Conservation (phyloP, 371 early-diverging fungal species). For the Syncephalis plumigaleata region DNA sequence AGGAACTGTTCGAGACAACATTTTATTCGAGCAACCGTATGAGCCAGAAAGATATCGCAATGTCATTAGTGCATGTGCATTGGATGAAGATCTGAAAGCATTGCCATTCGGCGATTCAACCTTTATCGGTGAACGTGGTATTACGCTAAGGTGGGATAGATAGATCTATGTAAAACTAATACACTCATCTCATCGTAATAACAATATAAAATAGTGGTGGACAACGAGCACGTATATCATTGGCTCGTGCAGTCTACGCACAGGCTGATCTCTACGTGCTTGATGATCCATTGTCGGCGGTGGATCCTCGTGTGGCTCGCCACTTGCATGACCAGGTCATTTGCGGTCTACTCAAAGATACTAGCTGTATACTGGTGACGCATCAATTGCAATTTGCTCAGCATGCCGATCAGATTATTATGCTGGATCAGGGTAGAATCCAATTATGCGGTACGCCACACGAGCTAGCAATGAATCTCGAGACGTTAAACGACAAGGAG, state of each 20-base stretch:
- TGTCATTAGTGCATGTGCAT: slow-evolving; percentile 26
- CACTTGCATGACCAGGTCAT: slow-evolving; percentile 23
- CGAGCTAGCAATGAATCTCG: slow-evolving; percentile 42
- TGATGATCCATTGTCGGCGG: slow-evolving; percentile 68
- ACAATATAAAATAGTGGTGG: slow-evolving; percentile 76
- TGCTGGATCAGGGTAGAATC: slow-evolving; percentile 31
- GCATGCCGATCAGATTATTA: slow-evolving; percentile 26
- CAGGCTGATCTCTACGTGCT: slow-evolving; percentile 35
- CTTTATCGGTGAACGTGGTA: slow-evolving; percentile 78
- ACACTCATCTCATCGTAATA: too few species aligned
- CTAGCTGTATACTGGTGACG: slow-evolving; percentile 20
- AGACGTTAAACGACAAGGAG: slow-evolving; percentile 32
- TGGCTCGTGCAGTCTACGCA: slow-evolving; percentile 20
- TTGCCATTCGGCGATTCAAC: slow-evolving; percentile 58
- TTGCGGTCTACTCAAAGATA: slow-evolving; percentile 7
- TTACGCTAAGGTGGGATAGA: background rate
- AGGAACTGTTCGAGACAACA: slow-evolving; percentile 77
- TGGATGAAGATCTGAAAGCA: slow-evolving; percentile 44
- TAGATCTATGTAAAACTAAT: background rate
- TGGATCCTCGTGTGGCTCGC: slow-evolving; percentile 38
- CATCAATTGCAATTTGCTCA: slow-evolving; percentile 19
- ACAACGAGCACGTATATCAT: slow-evolving; percentile 45
- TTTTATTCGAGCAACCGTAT: slow-evolving; percentile 74
- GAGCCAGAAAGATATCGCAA: slow-evolving; percentile 35
- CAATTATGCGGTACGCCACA: slow-evolving; percentile 4